Evolutionary conservation across 371 early-diverging fungal species (phyloP).

Genomic region (Mucor piriformis): DNA sequence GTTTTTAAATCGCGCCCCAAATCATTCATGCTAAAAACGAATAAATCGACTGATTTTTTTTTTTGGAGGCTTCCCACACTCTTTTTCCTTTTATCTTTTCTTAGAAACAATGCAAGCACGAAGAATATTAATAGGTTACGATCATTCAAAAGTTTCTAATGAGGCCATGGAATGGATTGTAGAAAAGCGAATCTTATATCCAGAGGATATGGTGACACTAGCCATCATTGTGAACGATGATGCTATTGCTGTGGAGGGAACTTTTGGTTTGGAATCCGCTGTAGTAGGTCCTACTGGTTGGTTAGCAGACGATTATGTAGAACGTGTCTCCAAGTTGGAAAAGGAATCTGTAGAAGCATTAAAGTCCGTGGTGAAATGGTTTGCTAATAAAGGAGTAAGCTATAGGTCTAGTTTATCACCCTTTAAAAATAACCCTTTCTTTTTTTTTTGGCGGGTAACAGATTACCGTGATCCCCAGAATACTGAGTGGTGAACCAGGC

Average conservation of each 20-base stretch:
- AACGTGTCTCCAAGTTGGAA: conserved; percentile 26
- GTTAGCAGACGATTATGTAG: conserved; percentile 22
- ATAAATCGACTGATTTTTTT: background rate
- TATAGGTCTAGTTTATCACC: no score
- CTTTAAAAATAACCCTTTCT: no score
- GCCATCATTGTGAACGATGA: conserved; percentile 36
- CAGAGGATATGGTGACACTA: conserved; percentile 27
- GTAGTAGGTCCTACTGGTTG: conserved; percentile 28
- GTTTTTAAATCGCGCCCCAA: no score
- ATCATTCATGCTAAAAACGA: background rate
- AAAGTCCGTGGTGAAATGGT: conserved; percentile 20
- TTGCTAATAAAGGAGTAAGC: conserved; percentile 34
- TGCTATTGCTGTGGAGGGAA: conserved; percentile 32
- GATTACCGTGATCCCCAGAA: conserved; percentile 19
- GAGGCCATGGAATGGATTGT: conserved; percentile 34
- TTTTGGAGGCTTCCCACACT: background rate
- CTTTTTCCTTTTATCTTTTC: background rate
- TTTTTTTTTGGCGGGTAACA: no score
- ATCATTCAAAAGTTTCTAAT: conserved; percentile 29
- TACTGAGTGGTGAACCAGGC: conserved; percentile 32
- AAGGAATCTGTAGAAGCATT: conserved; percentile 23
- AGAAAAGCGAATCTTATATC: conserved; percentile 18
- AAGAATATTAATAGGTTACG: conserved; percentile 33
- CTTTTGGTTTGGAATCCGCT: conserved; percentile 34
- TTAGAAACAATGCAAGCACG: background rate